Percentiles rank a stretch among this genome's conserved stretches.
Evolutionary conservation across 345 rosid species (phyloP).

Genomic region (Raphanus raphanistrum): DNA sequence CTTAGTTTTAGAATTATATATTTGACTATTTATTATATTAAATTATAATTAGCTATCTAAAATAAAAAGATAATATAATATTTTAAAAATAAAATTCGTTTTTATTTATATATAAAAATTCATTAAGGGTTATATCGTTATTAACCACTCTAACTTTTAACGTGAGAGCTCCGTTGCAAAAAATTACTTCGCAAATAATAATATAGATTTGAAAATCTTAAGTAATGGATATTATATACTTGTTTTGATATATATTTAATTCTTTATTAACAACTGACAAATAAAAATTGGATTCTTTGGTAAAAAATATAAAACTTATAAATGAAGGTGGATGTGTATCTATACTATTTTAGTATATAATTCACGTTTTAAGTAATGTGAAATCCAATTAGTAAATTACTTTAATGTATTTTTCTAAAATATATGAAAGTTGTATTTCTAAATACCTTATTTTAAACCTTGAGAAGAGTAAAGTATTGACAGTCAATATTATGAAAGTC

Average conservation of each 20-base stretch:
- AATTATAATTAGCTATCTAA: too few species aligned
- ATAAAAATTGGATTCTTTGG: neutral
- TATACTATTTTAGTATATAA: neutral
- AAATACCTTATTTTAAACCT: neutral
- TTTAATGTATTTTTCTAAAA: neutral
- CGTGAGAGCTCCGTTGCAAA: too few species aligned
- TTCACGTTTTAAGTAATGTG: slow-evolving; percentile 4
- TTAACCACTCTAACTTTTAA: too few species aligned
- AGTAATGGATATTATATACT: neutral
- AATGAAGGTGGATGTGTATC: neutral
- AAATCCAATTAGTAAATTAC: neutral
- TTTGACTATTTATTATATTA: too few species aligned
- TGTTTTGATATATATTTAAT: neutral
- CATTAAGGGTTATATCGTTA: too few species aligned
- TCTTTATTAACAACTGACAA: neutral
- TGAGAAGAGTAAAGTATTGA: neutral
- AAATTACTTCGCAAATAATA: too few species aligned
- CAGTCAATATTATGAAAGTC: too few species aligned
- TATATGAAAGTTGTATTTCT: slow-evolving; percentile 1
- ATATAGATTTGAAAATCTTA: neutral
- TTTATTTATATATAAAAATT: too few species aligned
- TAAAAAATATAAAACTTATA: neutral
- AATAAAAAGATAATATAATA: too few species aligned
- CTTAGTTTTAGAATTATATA: too few species aligned
- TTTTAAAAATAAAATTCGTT: too few species aligned